These are phyloP conservation scores for Cicer arietinum DNA, from an alignment of 306 rosid species.

Conservation along the genomic window DNA sequence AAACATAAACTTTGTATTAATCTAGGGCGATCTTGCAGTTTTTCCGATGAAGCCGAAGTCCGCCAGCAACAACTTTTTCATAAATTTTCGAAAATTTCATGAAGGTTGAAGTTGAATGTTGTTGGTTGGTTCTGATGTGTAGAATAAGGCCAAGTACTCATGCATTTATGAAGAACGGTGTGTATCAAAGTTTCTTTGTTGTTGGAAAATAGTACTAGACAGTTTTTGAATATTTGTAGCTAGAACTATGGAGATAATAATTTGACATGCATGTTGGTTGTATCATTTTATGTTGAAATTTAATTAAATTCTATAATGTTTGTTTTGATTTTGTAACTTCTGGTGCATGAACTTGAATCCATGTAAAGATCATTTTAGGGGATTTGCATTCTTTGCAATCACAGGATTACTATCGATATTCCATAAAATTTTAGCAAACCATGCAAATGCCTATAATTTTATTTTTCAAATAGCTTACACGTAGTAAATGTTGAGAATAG, in stretches of 20 bases:
- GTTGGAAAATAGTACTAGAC: conserved; percentile 1
- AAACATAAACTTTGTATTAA: neutral
- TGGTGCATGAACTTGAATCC: neutral
- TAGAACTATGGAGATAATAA: neutral
- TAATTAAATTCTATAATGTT: too few species aligned
- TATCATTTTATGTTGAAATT: neutral
- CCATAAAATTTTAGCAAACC: too few species aligned
- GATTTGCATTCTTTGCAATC: neutral
- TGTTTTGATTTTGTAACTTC: neutral
- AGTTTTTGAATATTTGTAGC: conserved; percentile 7
- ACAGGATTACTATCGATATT: too few species aligned
- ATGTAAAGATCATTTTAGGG: neutral
- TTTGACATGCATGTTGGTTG: too few species aligned
- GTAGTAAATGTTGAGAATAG: too few species aligned
- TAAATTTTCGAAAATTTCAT: conserved; percentile 14
- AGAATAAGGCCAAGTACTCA: neutral
- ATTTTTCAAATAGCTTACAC: too few species aligned
- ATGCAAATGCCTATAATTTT: too few species aligned
- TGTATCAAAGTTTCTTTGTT: neutral
- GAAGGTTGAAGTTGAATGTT: neutral
- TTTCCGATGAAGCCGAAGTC: conserved; percentile 37
- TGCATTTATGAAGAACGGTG: neutral
- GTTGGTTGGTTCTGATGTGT: conserved; percentile 21
- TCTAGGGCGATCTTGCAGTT: conserved; percentile 42
- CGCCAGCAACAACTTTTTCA: conserved; percentile 8